Evolutionary conservation across 768 basidiomycete genomes (phyloP), one percentile per base, ranked within the genome.

Genomic region (Tylopilus sp.): DNA sequence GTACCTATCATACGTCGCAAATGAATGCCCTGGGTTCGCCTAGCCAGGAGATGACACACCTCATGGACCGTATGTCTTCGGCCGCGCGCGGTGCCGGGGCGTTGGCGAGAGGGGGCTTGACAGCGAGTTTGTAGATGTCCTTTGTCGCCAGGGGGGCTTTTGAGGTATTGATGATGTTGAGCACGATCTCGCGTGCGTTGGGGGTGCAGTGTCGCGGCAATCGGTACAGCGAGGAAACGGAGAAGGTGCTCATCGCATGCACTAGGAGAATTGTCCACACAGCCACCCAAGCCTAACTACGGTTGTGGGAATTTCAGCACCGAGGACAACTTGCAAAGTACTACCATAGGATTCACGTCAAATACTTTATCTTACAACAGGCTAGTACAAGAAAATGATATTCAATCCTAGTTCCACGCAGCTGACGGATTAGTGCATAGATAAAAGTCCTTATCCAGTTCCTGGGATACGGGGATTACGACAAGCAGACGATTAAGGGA

Each of bases 31-130:
- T 14, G 13, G 6, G n/a, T n/a, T 33, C 6, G 0, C 19, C 6
- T 24, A 12, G 12, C 3, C 11, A 24, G 16, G 17, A 22, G 14
- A 17, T 21, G 19, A 70, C 74, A 42, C 51, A 81, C 85, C 63
- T 71, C 50, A 83, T 70, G 14, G 86, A 87, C 19, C 79, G 76
- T 44, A 87, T 67, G 8, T 76, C 74, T 56, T 84, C 77, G 10
- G 74, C 71, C 1, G 74, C 64, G 46, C 73, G 63, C 5, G 78
- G 74, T 16, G 78, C 76, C 4, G 44, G 33, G 1, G 67, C 68
- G 9, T 22, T 36, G 0, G 57, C 43, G 22, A 45, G 53, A 19
- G 48, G 30, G 22, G 61, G 57, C 24, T 58, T 56, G 24, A 62
- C 16, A 9, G 57, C 61, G 4, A 65, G 55, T 1, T 55, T 56